Evolutionary conservation across 2,329 filamentous ascomycete genomes (phyloP).

Genomic region (Fonsecaea pugnacius): DNA sequence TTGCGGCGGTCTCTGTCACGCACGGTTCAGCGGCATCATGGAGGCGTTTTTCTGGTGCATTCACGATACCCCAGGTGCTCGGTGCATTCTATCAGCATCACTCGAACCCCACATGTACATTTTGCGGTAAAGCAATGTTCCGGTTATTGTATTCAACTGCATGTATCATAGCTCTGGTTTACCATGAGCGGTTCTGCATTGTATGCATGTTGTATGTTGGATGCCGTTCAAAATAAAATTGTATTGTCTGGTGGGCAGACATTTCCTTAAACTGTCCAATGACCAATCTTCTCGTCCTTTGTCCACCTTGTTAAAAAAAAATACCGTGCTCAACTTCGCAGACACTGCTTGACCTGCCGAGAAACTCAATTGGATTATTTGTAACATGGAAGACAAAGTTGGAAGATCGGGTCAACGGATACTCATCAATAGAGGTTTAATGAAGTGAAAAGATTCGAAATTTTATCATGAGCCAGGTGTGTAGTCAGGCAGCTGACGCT

Average conservation of each 20-base stretch:
- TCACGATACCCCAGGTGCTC: slow-evolving; percentile 28
- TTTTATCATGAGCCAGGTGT: not conserved
- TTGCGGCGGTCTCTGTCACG: slow-evolving; percentile 4
- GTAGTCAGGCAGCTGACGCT: not conserved
- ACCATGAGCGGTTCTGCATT: slow-evolving; percentile 16
- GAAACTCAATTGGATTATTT: not conserved
- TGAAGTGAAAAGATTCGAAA: not conserved
- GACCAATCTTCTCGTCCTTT: not conserved
- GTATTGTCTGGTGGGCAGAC: not conserved
- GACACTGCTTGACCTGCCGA: not conserved
- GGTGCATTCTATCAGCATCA: slow-evolving; percentile 29
- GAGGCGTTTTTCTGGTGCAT: slow-evolving; percentile 24
- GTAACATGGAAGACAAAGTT: not conserved
- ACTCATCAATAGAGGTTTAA: not conserved
- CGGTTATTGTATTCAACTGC: slow-evolving; percentile 1
- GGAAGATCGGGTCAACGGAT: no score
- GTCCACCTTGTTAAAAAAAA: not conserved
- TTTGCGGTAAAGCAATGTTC: slow-evolving; percentile 2
- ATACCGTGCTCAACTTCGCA: not conserved
- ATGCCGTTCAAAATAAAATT: slow-evolving; percentile 1
- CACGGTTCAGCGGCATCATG: slow-evolving; percentile 29
- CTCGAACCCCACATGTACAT: slow-evolving; percentile 17
- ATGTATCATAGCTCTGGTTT: slow-evolving; percentile 6
- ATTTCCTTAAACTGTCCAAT: not conserved
- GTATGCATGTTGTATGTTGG: slow-evolving; percentile 15